A percentile compares a stretch with the other conserved stretches of the same genome.
phyloP scores from a whole-genome alignment of 495 filamentous ascomycete genomes.

The Aspergillus egyptiacus region DNA sequence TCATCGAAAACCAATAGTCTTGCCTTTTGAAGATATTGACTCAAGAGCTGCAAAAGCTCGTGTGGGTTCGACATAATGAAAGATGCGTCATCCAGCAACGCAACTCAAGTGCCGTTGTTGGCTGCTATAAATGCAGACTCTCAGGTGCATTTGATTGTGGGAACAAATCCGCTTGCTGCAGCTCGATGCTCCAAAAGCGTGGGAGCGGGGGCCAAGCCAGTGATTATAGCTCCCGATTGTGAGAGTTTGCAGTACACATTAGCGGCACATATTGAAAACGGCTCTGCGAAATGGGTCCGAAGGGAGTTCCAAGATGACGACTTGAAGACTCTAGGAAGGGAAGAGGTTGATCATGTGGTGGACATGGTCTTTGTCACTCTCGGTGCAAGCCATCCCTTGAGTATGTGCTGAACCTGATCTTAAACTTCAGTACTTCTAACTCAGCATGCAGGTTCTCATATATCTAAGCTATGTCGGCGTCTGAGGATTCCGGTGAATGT shows the following conservation, averaged over 20 bases:
- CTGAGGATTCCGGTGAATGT: conserved; percentile 91
- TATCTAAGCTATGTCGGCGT: conserved; percentile 69
- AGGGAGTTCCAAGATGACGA: conserved; percentile 68
- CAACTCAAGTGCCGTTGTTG: conserved; percentile 50
- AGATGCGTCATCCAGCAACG: conserved; percentile 24
- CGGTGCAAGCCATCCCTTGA: conserved; percentile 46
- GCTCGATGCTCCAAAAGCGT: conserved; percentile 74
- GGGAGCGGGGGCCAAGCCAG: conserved; percentile 78
- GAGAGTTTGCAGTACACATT: conserved; percentile 64
- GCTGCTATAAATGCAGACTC: conserved; percentile 67
- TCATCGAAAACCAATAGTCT: background rate
- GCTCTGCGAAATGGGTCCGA: conserved; percentile 64
- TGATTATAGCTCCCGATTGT: conserved; percentile 68
- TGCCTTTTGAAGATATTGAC: background rate
- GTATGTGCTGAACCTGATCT: conserved; percentile 28
- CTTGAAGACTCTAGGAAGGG: conserved; percentile 66
- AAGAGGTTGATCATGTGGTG: conserved; percentile 71
- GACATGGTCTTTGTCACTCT: conserved; percentile 89
- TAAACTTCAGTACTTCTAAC: background rate
- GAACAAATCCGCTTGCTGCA: conserved; percentile 79
- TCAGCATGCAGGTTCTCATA: conserved; percentile 48
- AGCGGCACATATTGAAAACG: conserved; percentile 63
- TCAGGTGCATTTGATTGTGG: conserved; percentile 82
- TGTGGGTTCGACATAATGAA: conserved; percentile 29
- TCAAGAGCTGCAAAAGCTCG: background rate